Evolutionary conservation across 768 basidiomycete genomes (phyloP).

Genomic region (Termitomyces titanicus): DNA sequence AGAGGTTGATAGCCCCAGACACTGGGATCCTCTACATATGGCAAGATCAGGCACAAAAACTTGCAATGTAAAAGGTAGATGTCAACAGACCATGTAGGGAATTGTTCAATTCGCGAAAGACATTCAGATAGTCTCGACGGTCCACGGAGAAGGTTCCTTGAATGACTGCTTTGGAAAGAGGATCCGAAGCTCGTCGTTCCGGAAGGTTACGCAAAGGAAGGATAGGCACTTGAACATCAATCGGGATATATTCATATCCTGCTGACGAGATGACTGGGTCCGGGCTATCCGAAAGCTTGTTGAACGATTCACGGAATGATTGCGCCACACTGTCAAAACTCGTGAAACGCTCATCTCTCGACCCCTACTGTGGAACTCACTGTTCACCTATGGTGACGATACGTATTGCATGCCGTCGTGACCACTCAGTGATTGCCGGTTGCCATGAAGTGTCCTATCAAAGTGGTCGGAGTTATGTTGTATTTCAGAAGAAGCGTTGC

Average conservation of each 20-base stretch:
- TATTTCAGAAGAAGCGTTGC: background rate
- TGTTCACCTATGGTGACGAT: conserved; percentile 36
- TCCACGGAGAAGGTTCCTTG: conserved; percentile 32
- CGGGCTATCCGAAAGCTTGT: conserved; percentile 26
- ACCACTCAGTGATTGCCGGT: conserved; percentile 30
- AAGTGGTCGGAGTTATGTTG: background rate
- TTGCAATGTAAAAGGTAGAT: background rate
- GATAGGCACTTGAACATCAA: conserved; percentile 33
- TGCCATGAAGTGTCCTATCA: conserved; percentile 27
- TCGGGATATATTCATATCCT: conserved; percentile 30
- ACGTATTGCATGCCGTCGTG: conserved; percentile 33
- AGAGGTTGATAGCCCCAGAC: conserved; percentile 35
- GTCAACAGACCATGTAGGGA: conserved; percentile 26
- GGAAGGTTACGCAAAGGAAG: conserved; percentile 27
- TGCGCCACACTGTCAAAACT: conserved; percentile 23
- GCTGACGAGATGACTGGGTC: conserved; percentile 24
- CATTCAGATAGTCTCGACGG: conserved; percentile 31
- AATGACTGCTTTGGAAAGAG: conserved; percentile 37
- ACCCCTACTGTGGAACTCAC: conserved; percentile 17
- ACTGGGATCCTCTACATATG: conserved; percentile 24
- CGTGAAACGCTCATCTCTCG: background rate
- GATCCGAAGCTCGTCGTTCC: conserved; percentile 13
- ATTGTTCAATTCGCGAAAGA: conserved; percentile 29
- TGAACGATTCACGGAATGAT: conserved; percentile 27
- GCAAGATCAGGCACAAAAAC: background rate